phyloP scores from a whole-genome alignment of 106 monocot genomes.

The Dendrobium officinale region DNA sequence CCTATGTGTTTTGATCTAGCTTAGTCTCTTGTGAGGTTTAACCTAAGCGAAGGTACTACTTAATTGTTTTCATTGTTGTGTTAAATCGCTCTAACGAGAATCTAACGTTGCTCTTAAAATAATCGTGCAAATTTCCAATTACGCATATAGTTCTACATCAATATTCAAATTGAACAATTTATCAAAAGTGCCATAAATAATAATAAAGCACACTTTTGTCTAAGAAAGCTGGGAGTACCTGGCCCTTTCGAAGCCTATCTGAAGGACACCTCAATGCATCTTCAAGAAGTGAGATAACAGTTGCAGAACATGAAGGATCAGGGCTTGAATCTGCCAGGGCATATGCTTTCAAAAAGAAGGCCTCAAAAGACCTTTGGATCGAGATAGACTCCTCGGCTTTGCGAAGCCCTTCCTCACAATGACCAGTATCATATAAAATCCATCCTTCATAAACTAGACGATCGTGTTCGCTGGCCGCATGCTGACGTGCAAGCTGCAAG shows the following conservation, averaged over 20 bases:
- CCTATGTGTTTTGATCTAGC: too few species aligned
- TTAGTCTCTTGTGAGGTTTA: too few species aligned
- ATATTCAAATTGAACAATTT: not conserved
- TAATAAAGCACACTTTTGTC: not conserved
- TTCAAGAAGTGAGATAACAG: conserved; percentile 79
- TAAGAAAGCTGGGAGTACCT: conserved; percentile 30
- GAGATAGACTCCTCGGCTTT: conserved; percentile 93
- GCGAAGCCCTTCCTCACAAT: conserved; percentile 76
- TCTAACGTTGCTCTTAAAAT: too few species aligned
- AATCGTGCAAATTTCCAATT: too few species aligned
- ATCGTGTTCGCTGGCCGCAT: conserved; percentile 76
- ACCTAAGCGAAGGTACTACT: too few species aligned
- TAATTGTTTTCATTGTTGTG: too few species aligned
- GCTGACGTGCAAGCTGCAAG: conserved; percentile 80
- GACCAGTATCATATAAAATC: conserved; percentile 97
- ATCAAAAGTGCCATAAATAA: not conserved
- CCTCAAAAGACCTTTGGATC: conserved; percentile 94
- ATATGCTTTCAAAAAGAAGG: conserved; percentile 98
- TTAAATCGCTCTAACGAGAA: too few species aligned
- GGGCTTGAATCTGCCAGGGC: conserved; percentile 84
- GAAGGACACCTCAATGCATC: conserved; percentile 90
- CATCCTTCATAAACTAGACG: conserved; percentile 94
- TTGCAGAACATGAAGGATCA: conserved; percentile 62
- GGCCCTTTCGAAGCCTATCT: conserved; percentile 94
- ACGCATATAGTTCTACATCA: too few species aligned